These are phyloP conservation scores for Juglanconis oblonga DNA, from an alignment of 2,329 filamentous ascomycete species.

Conservation along the genomic window DNA sequence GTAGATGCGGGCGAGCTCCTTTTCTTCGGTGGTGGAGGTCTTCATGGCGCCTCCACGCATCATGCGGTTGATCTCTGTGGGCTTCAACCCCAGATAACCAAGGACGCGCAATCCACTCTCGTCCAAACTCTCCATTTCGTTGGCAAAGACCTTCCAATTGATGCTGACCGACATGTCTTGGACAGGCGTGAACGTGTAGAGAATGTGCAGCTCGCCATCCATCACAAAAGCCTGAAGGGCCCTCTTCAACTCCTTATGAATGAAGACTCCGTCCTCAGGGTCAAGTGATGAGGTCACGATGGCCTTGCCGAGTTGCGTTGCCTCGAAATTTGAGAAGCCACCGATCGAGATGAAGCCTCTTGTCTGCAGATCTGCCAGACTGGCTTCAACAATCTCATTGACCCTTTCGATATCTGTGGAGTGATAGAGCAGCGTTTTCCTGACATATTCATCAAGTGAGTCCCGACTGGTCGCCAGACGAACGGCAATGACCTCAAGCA, in stretches of 20 bases:
- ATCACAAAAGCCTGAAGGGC: constrained; percentile 73
- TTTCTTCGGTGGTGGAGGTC: constrained; percentile 59
- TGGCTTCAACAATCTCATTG: constrained; percentile 52
- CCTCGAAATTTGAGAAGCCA: constrained; percentile 48
- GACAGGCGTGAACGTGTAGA: constrained; percentile 75
- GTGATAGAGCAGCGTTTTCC: constrained; percentile 63
- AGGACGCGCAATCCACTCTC: constrained; percentile 70
- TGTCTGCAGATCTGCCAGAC: constrained; percentile 54
- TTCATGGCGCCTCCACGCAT: constrained; percentile 64
- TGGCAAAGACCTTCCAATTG: constrained; percentile 71
- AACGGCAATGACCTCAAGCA: constrained; percentile 69
- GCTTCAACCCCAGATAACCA: constrained; percentile 65
- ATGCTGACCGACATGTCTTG: constrained; percentile 55
- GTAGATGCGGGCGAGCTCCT: constrained; percentile 61
- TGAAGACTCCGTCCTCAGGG: constrained; percentile 72
- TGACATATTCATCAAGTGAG: constrained; percentile 65
- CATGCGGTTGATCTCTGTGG: constrained; percentile 65
- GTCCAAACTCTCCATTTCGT: constrained; percentile 67
- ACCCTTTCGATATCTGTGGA: constrained; percentile 50
- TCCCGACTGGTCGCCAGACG: constrained; percentile 63
- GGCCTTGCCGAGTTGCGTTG: constrained; percentile 66
- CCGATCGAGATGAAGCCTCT: constrained; percentile 54
- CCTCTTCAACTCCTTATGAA: constrained; percentile 65
- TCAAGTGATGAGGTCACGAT: constrained; percentile 71
- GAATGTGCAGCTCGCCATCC: constrained; percentile 76